Percentiles rank a stretch among this genome's conserved stretches.
phyloP scores from a whole-genome alignment of 192 early-diverging fungal species.

The Coemansia sp. region DNA sequence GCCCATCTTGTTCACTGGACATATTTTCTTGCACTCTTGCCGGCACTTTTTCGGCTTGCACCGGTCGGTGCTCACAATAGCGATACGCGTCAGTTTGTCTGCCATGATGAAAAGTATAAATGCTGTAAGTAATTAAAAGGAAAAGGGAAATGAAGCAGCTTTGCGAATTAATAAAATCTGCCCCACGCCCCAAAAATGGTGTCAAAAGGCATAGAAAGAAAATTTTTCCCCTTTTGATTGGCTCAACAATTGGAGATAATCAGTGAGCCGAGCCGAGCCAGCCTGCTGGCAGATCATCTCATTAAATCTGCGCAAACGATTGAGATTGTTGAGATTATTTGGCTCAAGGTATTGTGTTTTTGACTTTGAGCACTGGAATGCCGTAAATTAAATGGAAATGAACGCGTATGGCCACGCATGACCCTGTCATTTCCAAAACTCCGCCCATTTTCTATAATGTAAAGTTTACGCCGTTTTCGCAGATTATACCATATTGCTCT shows the following conservation, averaged over 20 bases:
- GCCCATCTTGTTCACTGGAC: constrained; percentile 97
- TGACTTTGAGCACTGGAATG: not conserved
- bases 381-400: not conserved
- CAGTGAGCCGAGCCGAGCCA: constrained; percentile 3
- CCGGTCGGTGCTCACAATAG: constrained; percentile 91
- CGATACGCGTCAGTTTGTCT: constrained; percentile 88
- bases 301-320: too few species aligned
- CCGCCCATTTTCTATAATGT: too few species aligned
- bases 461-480: too few species aligned
- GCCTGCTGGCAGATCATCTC: not conserved
- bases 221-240: not conserved
- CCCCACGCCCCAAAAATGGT: not conserved
- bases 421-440: not conserved
- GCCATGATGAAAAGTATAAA: constrained; percentile 58
- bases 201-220: not conserved
- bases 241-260: constrained; percentile 1
- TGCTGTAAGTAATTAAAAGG: constrained; percentile 1
- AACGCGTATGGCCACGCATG: not conserved
- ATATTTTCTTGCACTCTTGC: constrained; percentile 96
- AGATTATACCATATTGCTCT: too few species aligned
- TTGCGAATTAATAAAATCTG: not conserved
- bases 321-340: too few species aligned
- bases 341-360: too few species aligned
- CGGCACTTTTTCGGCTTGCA: constrained; percentile 99
- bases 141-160: constrained; percentile 2